These are phyloP conservation scores for Neofusicoccum parvum DNA, from an alignment of 2,329 filamentous ascomycete species.

Conservation along the genomic window DNA sequence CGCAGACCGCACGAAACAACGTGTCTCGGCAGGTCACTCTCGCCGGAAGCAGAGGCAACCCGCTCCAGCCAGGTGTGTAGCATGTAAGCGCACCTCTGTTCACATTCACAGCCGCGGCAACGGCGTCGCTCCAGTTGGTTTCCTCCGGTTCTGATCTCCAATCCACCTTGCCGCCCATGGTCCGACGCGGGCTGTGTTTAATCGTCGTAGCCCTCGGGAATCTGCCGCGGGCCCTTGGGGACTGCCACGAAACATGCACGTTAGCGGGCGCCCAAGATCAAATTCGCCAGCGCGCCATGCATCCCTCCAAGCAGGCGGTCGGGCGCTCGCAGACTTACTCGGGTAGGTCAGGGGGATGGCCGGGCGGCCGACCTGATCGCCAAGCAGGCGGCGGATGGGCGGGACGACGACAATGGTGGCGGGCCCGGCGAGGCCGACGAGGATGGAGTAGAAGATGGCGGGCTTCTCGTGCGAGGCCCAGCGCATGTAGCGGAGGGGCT, in stretches of 20 bases:
- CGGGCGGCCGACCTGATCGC: slow-evolving; percentile 70
- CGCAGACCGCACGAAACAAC: not conserved
- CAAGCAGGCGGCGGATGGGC: slow-evolving; percentile 69
- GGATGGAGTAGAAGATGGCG: slow-evolving; percentile 84
- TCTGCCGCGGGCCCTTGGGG: slow-evolving; percentile 49
- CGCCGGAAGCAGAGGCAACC: not conserved
- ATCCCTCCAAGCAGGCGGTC: not conserved
- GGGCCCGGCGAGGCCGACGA: slow-evolving; percentile 74
- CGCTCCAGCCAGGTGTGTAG: not conserved
- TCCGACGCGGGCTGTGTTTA: slow-evolving; percentile 22
- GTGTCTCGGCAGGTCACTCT: not conserved
- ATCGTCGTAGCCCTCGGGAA: slow-evolving; percentile 52
- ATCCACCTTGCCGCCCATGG: slow-evolving; percentile 11
- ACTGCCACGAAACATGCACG: slow-evolving; percentile 35
- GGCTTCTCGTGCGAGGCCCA: slow-evolving; percentile 89
- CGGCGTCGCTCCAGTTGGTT: not conserved
- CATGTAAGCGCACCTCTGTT: not conserved
- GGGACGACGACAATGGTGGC: slow-evolving; percentile 70
- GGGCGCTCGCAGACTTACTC: slow-evolving; percentile 61
- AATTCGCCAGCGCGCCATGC: no score
- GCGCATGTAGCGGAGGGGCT: slow-evolving; percentile 80
- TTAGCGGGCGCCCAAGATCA: not conserved
- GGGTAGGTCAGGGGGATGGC: slow-evolving; percentile 87
- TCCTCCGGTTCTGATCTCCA: not conserved
- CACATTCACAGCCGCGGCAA: not conserved